Conservation (phyloP, 139 green algal species). For the Astrephomene gubernaculifera region DNA sequence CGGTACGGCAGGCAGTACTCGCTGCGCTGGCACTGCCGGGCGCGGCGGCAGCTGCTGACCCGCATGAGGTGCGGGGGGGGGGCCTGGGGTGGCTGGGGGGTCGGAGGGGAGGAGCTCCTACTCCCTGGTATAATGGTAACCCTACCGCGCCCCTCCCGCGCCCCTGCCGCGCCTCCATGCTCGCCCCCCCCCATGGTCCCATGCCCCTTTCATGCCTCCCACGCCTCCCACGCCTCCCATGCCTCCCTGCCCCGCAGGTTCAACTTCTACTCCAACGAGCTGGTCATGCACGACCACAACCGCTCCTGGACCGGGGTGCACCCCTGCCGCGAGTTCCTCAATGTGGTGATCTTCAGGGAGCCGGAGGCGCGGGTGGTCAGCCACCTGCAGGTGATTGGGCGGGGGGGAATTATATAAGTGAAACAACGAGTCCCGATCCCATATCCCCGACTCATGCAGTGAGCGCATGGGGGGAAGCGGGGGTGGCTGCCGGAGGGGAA, state of each 20-base stretch:
- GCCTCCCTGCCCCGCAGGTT: conserved; percentile 17
- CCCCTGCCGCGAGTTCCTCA: conserved; percentile 43
- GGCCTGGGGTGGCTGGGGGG: not conserved
- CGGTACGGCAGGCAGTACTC: conserved; percentile 20
- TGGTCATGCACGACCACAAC: conserved; percentile 47
- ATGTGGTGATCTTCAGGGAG: conserved; percentile 45
- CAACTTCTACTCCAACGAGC: conserved; percentile 44
- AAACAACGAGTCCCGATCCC: no score
- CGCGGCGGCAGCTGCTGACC: conserved; percentile 8
- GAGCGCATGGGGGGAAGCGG: no score
- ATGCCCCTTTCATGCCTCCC: no score
- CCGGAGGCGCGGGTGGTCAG: not conserved
- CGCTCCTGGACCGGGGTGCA: conserved; percentile 19
- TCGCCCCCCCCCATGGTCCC: no score
- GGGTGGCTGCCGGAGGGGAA: no score
- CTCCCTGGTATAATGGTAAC: no score
- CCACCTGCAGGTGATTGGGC: conserved; percentile 36
- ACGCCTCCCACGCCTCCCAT: no score
- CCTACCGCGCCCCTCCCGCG: no score
- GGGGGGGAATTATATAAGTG: no score
- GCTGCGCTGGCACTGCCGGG: conserved; percentile 6
- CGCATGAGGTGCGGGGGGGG: conserved; percentile 8
- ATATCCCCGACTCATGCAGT: no score
- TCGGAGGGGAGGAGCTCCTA: no score
- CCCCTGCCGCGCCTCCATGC: no score